Evolutionary conservation across 179 eudicot genomes (phyloP), one percentile per base, ranked within the genome.

Genomic region (Nepenthes alata): DNA sequence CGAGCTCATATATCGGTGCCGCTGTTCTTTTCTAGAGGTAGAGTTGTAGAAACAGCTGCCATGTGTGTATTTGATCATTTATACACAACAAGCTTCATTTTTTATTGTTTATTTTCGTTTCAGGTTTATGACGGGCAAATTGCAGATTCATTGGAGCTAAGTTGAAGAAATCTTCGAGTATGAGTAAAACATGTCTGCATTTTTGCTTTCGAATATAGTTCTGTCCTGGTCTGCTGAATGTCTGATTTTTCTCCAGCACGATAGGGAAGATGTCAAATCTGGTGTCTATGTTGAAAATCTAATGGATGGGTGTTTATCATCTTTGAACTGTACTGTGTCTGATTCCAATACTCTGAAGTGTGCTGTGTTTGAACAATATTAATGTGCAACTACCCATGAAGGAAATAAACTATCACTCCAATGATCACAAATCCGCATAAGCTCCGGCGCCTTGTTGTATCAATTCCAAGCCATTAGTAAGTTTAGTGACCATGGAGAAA

Each of bases 21-120:
- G 96, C 36, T 94, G 99, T 66, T 94, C 99, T 57, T 94, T 94
- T 72, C 94, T 90, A 9, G 99, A 94, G 99, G 99, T 94, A 67
- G 59, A 45, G 59, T 61, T 34, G 39, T 67, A 44, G 4, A 36
- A 53, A 54, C 45, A 49, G 57, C 2, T 66, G 38, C 53, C 57
- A 66, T 39, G 39, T 12, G 8, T 44, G 11, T 37, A 38, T 38
- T 25, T 25, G 25, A 25, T 25, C 49, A 16, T 47, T 41, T 53
- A 47, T 37, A 51, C 11, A 15, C 6, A 47, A 53, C 2, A 5
- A 55, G 53, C 65, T 59, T 9, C 47, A 11, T 0, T 25, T 25
- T 25, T 25, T 25, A 25, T 25, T 37, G 4, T 2, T 36, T 47
- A 54, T 47, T 37, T 54, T 5, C 41, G 9, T 6, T 63, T 35